Evolutionary conservation across 352 stramenopile genomes (phyloP), one percentile per base, ranked within the genome.

Genomic region (Globisporangium echinulatum): DNA sequence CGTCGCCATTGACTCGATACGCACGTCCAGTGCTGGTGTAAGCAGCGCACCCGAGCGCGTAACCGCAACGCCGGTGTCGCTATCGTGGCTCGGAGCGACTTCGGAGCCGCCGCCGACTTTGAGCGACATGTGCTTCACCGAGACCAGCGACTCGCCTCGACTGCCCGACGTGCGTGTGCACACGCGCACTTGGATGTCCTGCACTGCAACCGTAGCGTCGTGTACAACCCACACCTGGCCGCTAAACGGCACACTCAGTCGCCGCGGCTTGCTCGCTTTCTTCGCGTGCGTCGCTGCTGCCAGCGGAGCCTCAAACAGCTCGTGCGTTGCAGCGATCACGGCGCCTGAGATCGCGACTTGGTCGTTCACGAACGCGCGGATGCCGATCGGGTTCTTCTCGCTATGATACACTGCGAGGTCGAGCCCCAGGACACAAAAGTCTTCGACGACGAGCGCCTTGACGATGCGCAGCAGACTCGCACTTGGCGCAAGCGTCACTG

Each of bases 401-500:
- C 74, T 92, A 39, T 80, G 69, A 52, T 92, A 92, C 0, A 94
- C 43, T 9, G 75, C 82, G 13, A 91, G 13, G 59, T 94, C 85
- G 9, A 94, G 42, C 1, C 81, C 81, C 39, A 79, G 70, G 38
- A 94, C 59, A 13, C 71, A 69, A 39, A 94, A 82, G 11, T 84
- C 70, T 47, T 87, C 70, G 1, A 94, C 53, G 15, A 67, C 64
- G 8, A 88, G 19, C 25, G 71, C 71, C 43, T 77, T 62, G 40
- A 84, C 64, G 44, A 89, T 69, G 7, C 40, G 42, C 8, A 76
- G 39, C 52, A 75, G 66, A 14, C 42, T 59, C 7, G 64, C 17
- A 36, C 53, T 49, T 19, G 52, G 53, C 3, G 65, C 58, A 13
- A 25, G 13, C 7, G 49, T 37, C 10, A 13, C 1, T 5, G 15